Percentiles rank a stretch among this genome's conserved stretches.
Evolutionary conservation across 2,329 filamentous ascomycete species (phyloP).

Genomic region (Neodidymelliopsis sp.): DNA sequence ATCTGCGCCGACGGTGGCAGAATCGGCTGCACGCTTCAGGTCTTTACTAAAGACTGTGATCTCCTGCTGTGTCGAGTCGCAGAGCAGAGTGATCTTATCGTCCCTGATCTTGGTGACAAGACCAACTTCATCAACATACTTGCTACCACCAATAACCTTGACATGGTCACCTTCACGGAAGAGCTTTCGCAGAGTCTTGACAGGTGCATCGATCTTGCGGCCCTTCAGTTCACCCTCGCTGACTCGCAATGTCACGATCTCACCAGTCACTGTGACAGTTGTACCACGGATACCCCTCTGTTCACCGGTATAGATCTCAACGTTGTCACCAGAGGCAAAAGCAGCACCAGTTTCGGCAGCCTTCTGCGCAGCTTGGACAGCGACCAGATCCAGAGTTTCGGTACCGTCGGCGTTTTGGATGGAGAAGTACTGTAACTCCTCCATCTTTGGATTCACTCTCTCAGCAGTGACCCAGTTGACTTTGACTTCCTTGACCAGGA

Average conservation of each 20-base stretch:
- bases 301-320: slow-evolving; percentile 95
- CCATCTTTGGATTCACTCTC: slow-evolving; percentile 89
- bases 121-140: slow-evolving; percentile 92
- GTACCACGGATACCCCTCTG: slow-evolving; percentile 90
- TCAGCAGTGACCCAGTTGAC: slow-evolving; percentile 85
- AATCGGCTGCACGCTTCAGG: slow-evolving; percentile 89
- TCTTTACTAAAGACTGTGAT: slow-evolving; percentile 99
- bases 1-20: slow-evolving; percentile 82
- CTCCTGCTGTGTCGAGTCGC: slow-evolving; percentile 90
- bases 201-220: slow-evolving; percentile 88
- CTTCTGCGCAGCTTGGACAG: slow-evolving; percentile 88
- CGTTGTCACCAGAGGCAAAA: slow-evolving; percentile 92
- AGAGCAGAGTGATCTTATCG: slow-evolving; percentile 90
- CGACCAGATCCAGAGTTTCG: slow-evolving; percentile 90
- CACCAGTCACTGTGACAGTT: slow-evolving; percentile 83
- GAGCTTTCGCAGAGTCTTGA: slow-evolving; percentile 88
- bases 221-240: slow-evolving; percentile 82
- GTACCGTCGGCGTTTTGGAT: slow-evolving; percentile 89
- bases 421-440: slow-evolving; percentile 95
- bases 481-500: slow-evolving; percentile 92
- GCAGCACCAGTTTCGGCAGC: slow-evolving; percentile 80
- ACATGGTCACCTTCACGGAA: slow-evolving; percentile 96
- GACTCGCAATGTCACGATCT: slow-evolving; percentile 90
- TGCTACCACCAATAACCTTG: slow-evolving; percentile 96
- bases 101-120: slow-evolving; percentile 95